These are phyloP conservation scores for Takashimella tepidaria DNA, from an alignment of 1,284 basidiomycete species.

Conservation along the genomic window DNA sequence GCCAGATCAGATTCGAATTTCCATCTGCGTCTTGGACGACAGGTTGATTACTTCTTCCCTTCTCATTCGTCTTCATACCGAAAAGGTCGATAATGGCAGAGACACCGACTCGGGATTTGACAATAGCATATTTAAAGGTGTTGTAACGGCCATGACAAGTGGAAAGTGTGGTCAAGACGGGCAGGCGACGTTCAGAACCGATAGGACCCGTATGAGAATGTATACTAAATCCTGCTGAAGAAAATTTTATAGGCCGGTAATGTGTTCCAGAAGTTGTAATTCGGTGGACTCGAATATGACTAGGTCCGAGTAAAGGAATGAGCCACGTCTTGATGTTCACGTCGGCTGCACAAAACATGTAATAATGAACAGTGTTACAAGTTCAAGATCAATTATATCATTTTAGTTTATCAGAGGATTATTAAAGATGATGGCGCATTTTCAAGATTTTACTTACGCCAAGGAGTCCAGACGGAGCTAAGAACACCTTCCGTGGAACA, in stretches of 20 bases:
- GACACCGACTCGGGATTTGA: constrained; percentile 20
- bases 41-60: constrained; percentile 8
- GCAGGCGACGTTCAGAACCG: constrained; percentile 18
- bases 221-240: constrained; percentile 25
- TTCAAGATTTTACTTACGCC: constrained; percentile 14
- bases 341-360: too few relatives aligned
- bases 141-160: constrained; percentile 11
- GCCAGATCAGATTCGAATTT: constrained; percentile 62
- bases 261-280: constrained; percentile 8
- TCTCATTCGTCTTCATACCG: too few relatives aligned
- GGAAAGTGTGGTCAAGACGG: background rate
- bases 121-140: constrained; percentile 5
- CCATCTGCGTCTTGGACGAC: constrained; percentile 51
- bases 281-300: constrained; percentile 28
- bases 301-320: constrained; percentile 16
- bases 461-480: constrained; percentile 24
- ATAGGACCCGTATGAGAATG: constrained; percentile 18
- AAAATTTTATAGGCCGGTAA: constrained; percentile 7
- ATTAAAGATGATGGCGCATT: background rate
- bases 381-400: background rate
- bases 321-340: constrained; percentile 25
- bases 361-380: too few relatives aligned
- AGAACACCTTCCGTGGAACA: constrained; percentile 22
- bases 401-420: too few relatives aligned
- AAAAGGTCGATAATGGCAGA: constrained; percentile 21